Percentiles rank a stretch among this genome's conserved stretches.
Evolutionary conservation across 2,329 filamentous ascomycete species (phyloP).

Genomic region (Colletotrichum graminicola): DNA sequence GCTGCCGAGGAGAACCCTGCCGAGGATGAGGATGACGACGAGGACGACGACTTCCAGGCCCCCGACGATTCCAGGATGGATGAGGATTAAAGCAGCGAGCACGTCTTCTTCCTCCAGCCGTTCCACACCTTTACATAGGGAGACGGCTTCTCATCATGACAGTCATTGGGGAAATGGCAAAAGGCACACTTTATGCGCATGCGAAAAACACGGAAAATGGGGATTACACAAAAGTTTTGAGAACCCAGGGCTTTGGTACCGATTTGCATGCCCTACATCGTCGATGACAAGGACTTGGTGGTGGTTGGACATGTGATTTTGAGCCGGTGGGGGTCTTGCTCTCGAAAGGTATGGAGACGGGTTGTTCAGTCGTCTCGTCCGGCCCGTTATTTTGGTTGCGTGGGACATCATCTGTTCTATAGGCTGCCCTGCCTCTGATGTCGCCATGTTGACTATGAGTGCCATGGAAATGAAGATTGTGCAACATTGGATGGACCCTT

Average conservation of each 20-base stretch:
- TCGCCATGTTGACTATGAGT: conserved; percentile 28
- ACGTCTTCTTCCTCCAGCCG: conserved; percentile 16
- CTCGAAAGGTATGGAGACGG: conserved; percentile 27
- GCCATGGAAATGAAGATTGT: conserved; percentile 37
- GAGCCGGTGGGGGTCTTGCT: conserved; percentile 27
- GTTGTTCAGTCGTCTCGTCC: conserved; percentile 19
- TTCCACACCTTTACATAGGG: background rate
- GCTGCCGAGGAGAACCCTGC: conserved; percentile 82
- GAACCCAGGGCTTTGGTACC: conserved; percentile 12
- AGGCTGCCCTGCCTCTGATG: conserved; percentile 24
- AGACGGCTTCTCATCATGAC: conserved; percentile 5
- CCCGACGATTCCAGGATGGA: conserved; percentile 79
- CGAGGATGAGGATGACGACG: conserved; percentile 85
- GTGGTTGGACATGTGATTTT: conserved; percentile 30
- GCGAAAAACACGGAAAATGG: conserved; percentile 16
- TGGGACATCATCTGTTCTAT: conserved; percentile 7
- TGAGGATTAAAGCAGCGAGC: conserved; percentile 57
- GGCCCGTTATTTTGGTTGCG: conserved; percentile 2
- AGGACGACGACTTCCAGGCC: conserved; percentile 77
- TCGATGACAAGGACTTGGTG: conserved; percentile 19
- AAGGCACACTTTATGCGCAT: background rate
- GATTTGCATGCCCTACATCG: conserved; percentile 6
- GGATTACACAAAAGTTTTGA: conserved; percentile 39
- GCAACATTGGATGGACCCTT: conserved; percentile 10
- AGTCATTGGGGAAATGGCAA: conserved; percentile 20